phyloP scores from a whole-genome alignment of 805 yeast species.

The Metschnikowia aberdeeniae region DNA sequence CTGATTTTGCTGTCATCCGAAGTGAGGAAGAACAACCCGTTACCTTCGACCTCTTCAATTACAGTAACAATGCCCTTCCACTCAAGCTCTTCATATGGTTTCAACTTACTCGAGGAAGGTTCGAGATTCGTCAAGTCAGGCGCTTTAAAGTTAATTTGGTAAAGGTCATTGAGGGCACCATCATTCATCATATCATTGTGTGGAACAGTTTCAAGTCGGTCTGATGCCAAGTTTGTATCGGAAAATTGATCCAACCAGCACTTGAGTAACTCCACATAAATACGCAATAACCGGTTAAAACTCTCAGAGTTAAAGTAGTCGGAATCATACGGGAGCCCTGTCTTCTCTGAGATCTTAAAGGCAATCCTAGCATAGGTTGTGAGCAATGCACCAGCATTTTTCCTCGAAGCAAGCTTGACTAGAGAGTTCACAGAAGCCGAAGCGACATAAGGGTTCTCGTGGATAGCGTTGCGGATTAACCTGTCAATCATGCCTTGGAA shows the following conservation, averaged over 20 bases:
- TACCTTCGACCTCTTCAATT: slow-evolving; percentile 93
- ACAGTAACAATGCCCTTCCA: slow-evolving; percentile 77
- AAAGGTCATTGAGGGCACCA: slow-evolving; percentile 38
- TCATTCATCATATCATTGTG: slow-evolving; percentile 34
- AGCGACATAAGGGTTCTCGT: slow-evolving; percentile 58
- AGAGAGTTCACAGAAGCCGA: slow-evolving; percentile 61
- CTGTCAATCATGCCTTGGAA: slow-evolving; percentile 69
- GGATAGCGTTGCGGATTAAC: slow-evolving; percentile 71
- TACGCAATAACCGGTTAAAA: slow-evolving; percentile 54
- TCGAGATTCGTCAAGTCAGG: slow-evolving; percentile 28
- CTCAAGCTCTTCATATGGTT: slow-evolving; percentile 59
- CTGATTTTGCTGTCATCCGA: slow-evolving; percentile 80
- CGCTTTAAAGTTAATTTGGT: slow-evolving; percentile 42
- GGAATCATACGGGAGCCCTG: slow-evolving; percentile 50
- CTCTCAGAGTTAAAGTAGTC: slow-evolving; percentile 59
- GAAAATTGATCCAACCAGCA: slow-evolving; percentile 75
- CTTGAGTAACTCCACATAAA: slow-evolving; percentile 74
- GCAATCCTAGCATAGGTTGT: slow-evolving; percentile 76
- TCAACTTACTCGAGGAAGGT: slow-evolving; percentile 15
- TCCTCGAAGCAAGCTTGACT: slow-evolving; percentile 60
- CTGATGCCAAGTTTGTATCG: slow-evolving; percentile 23
- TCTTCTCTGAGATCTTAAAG: slow-evolving; percentile 73
- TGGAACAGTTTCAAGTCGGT: slow-evolving; percentile 20
- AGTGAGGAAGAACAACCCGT: slow-evolving; percentile 86
- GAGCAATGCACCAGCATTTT: slow-evolving; percentile 65